Percentiles rank a stretch among this genome's conserved stretches.
Evolutionary conservation across 805 yeast species (phyloP).

Genomic region (Lipomyces orientalis): DNA sequence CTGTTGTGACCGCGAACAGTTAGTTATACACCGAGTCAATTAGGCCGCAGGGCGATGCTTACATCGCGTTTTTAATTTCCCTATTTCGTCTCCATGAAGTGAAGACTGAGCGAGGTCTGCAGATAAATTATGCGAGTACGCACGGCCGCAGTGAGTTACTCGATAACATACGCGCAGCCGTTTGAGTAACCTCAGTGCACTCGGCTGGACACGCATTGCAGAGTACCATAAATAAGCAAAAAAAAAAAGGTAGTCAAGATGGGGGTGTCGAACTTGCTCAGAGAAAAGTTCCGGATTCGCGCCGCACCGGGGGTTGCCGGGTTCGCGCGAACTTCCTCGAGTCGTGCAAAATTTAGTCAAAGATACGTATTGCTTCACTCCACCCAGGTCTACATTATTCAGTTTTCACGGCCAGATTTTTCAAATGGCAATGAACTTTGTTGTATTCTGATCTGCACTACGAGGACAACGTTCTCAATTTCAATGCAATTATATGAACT

Average conservation of each 20-base stretch:
- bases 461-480: neutral
- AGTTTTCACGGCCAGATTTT: neutral
- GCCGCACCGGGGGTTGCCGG: neutral
- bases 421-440: too few species aligned
- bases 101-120: neutral
- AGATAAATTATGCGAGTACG: neutral
- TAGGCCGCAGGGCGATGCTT: neutral
- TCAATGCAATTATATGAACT: neutral
- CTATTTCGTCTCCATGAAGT: neutral
- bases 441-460: neutral
- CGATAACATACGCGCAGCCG: neutral
- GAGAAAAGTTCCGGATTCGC: neutral
- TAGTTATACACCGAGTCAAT: neutral
- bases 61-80: neutral
- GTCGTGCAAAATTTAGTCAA: too few species aligned
- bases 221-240: neutral
- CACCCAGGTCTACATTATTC: neutral
- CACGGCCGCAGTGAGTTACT: neutral
- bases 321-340: neutral
- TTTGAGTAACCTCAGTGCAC: neutral
- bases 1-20: slow-evolving; percentile 2
- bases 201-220: neutral
- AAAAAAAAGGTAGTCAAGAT: too few species aligned
- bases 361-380: too few species aligned
- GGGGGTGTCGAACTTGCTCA: neutral